Percentiles rank a stretch among this genome's conserved stretches.
These are phyloP conservation scores for Trichoderma pleuroti DNA, from an alignment of 2,329 filamentous ascomycete species.

Conservation along the genomic window DNA sequence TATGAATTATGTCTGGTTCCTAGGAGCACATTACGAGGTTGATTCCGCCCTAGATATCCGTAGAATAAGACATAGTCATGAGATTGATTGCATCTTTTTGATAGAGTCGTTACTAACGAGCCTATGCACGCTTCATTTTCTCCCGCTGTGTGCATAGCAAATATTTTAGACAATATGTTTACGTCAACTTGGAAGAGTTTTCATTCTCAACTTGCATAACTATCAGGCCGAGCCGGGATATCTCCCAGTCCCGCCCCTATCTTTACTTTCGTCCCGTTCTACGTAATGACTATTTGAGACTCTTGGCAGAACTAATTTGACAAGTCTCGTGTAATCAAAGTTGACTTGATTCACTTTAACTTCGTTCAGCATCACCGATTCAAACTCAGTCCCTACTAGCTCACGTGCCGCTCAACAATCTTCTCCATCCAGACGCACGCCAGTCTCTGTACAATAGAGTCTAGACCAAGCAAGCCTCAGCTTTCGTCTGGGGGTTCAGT, in stretches of 20 bases:
- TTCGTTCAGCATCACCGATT: not conserved
- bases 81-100: not conserved
- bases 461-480: not conserved
- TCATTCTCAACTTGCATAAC: not conserved
- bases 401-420: not conserved
- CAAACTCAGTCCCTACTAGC: not conserved
- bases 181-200: not conserved
- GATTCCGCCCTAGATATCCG: not conserved
- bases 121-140: not conserved
- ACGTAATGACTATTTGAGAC: not conserved
- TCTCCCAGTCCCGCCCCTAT: not conserved
- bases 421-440: not conserved
- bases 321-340: not conserved
- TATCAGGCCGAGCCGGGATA: not conserved
- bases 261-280: not conserved
- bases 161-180: not conserved
- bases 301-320: not conserved
- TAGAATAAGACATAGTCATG: not conserved
- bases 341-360: not conserved
- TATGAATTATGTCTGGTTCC: not conserved
- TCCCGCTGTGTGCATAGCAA: rapidly evolving
- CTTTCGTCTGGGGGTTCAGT: not conserved
- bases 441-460: not conserved
- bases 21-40: not conserved
- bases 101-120: not conserved